These are phyloP conservation scores for Phlegmacium glaucopus DNA, from an alignment of 768 basidiomycete genomes.

Conservation along the genomic window DNA sequence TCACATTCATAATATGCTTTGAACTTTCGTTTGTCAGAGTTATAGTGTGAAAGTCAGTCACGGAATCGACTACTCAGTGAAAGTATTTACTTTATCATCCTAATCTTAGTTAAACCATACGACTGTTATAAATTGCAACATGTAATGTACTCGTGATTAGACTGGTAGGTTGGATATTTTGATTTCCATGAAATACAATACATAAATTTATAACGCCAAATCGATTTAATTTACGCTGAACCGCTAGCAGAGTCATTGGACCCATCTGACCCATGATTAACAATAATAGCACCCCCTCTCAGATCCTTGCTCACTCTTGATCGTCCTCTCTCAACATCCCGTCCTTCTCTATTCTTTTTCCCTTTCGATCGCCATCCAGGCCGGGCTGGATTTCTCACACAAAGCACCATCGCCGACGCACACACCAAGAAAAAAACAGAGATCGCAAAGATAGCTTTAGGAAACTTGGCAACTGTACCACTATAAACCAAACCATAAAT, in stretches of 20 bases:
- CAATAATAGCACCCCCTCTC: slow-evolving; percentile 31
- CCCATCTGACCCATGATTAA: background rate
- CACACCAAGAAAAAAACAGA: slow-evolving; percentile 49
- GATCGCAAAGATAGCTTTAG: slow-evolving; percentile 65
- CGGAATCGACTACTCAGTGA: too few relatives aligned
- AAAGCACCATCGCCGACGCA: slow-evolving; percentile 32
- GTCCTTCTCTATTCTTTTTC: slow-evolving; percentile 12
- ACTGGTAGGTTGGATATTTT: too few relatives aligned
- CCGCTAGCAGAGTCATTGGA: background rate
- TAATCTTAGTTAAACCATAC: too few relatives aligned
- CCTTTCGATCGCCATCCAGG: slow-evolving; percentile 12
- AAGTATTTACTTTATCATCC: too few relatives aligned
- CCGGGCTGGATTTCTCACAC: slow-evolving; percentile 39
- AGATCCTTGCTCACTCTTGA: slow-evolving; percentile 48
- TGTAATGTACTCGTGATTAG: background rate
- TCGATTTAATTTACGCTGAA: background rate
- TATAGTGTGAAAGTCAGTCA: too few relatives aligned
- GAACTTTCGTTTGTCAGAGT: too few relatives aligned
- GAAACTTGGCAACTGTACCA: slow-evolving; percentile 61
- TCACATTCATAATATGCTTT: too few relatives aligned
- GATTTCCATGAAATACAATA: slow-evolving; percentile 3
- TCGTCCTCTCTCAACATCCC: slow-evolving; percentile 39
- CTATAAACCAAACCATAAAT: slow-evolving; percentile 73
- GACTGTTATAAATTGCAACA: too few relatives aligned
- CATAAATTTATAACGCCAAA: too few relatives aligned